Percentiles rank a stretch among this genome's conserved stretches.
phyloP scores from a whole-genome alignment of 352 stramenopile species.

The Elongisporangium anandrum region DNA sequence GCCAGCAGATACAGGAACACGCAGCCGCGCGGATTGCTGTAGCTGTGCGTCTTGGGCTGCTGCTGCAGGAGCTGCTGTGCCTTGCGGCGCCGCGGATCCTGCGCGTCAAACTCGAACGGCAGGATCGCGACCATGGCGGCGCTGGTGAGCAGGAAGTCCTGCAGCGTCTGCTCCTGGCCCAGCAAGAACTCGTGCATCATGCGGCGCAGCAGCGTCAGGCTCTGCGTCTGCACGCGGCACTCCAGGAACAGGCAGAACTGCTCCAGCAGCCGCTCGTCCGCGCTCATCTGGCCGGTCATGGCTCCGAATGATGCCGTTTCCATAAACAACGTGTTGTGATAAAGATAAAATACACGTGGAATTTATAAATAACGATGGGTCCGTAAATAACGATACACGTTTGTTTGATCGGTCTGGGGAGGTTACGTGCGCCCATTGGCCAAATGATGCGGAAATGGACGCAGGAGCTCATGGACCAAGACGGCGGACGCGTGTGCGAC shows the following conservation, averaged over 20 bases:
- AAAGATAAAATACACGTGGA: no score
- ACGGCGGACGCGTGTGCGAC: background rate
- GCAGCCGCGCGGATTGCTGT: conserved; percentile 8
- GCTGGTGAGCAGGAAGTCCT: conserved; percentile 25
- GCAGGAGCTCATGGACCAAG: background rate
- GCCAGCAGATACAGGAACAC: conserved; percentile 34
- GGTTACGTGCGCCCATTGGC: background rate
- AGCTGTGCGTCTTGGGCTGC: conserved; percentile 17
- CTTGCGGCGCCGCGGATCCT: background rate
- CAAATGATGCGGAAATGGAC: background rate
- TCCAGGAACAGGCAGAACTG: conserved; percentile 56
- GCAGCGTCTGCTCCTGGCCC: conserved; percentile 38
- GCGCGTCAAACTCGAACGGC: conserved; percentile 13
- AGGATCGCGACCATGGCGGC: conserved; percentile 37
- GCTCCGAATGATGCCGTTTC: background rate
- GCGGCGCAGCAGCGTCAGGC: conserved; percentile 44
- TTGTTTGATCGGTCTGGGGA: background rate
- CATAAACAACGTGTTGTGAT: background rate
- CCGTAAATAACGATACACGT: background rate
- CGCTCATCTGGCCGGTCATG: background rate
- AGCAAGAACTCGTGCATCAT: conserved; percentile 53
- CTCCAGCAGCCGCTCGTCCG: conserved; percentile 37
- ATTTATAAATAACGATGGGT: no score
- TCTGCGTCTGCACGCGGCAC: conserved; percentile 32
- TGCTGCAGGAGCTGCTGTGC: conserved; percentile 26